Percentiles rank a stretch among this genome's conserved stretches.
phyloP scores from a whole-genome alignment of 768 basidiomycete species.

The Kwoniella sp. region DNA sequence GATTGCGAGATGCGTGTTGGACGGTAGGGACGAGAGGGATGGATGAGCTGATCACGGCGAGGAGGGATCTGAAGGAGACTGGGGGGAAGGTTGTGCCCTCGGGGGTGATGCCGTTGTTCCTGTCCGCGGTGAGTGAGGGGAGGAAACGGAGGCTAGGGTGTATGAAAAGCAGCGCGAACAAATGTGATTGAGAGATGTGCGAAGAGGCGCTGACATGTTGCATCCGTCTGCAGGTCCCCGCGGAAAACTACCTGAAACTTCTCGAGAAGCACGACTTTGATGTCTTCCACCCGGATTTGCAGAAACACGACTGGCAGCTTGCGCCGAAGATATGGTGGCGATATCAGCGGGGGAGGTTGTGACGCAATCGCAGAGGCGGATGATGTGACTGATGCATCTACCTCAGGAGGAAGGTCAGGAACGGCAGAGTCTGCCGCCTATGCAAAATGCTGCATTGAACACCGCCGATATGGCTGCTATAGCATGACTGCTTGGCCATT shows the following conservation, averaged over 20 bases:
- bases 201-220: no score
- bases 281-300: conserved; percentile 52
- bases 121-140: conserved; percentile 52
- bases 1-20: conserved; percentile 46
- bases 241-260: conserved; percentile 51
- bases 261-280: conserved; percentile 53
- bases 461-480: no score
- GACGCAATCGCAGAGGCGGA: no score
- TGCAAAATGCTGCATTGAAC: no score
- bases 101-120: conserved; percentile 48
- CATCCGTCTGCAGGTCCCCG: conserved; percentile 45
- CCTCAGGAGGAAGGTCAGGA: no score
- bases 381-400: no score
- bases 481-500: no score
- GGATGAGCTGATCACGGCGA: conserved; percentile 56
- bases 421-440: no score
- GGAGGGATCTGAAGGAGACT: conserved; percentile 49
- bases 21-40: conserved; percentile 56
- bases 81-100: conserved; percentile 45
- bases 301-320: conserved; percentile 52
- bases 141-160: no score
- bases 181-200: neutral
- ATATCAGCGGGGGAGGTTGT: conserved; percentile 40
- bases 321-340: conserved; percentile 53
- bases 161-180: no score